Evolutionary conservation across 306 rosid genomes (phyloP).

Genomic region (Carpinus viminea): DNA sequence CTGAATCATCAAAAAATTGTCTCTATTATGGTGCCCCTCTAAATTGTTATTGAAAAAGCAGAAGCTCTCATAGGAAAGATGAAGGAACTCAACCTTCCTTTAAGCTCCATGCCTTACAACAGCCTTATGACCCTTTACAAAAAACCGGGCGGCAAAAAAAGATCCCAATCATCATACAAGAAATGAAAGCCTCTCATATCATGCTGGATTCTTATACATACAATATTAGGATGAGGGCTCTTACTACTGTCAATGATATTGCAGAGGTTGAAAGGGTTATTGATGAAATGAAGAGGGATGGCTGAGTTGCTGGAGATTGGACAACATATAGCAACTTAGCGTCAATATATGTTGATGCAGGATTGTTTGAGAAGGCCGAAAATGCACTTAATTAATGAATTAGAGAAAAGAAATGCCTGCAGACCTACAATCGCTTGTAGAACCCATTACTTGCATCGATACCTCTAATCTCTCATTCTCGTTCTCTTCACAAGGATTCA

Average conservation of each 20-base stretch:
- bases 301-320: conserved; percentile 77
- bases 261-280: conserved; percentile 80
- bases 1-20: conserved; percentile 74
- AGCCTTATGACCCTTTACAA: conserved; percentile 86
- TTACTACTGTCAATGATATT: conserved; percentile 72
- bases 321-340: conserved; percentile 88
- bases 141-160: conserved; percentile 57
- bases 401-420: conserved; percentile 72
- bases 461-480: no score
- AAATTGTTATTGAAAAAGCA: conserved; percentile 82
- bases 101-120: conserved; percentile 68
- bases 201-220: conserved; percentile 66
- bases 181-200: conserved; percentile 65
- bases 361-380: conserved; percentile 70
- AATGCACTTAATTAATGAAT: conserved; percentile 71
- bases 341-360: conserved; percentile 70
- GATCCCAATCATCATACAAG: conserved; percentile 64
- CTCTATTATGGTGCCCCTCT: conserved; percentile 82
- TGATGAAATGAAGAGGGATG: conserved; percentile 88
- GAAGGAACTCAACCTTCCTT: conserved; percentile 79
- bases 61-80: conserved; percentile 83
- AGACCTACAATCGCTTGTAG: no score
- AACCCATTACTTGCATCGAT: no score
- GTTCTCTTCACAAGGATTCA: no score
- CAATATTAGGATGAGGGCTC: conserved; percentile 87